A percentile compares a stretch with the other conserved stretches of the same genome.
These are phyloP conservation scores for Ormosia semicastrata DNA, from an alignment of 306 rosid genomes.

Conservation along the genomic window DNA sequence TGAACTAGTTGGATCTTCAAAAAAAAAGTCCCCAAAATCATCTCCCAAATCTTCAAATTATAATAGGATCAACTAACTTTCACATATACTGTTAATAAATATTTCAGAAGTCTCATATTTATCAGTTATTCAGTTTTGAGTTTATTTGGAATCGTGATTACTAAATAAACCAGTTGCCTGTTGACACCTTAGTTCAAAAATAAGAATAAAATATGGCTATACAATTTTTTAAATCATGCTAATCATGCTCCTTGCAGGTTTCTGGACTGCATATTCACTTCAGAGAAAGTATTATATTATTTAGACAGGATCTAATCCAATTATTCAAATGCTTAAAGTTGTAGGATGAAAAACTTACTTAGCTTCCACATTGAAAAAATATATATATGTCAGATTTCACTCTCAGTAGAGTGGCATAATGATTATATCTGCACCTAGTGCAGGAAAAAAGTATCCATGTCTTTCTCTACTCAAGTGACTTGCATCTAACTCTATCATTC, in stretches of 20 bases:
- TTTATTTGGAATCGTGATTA: background rate
- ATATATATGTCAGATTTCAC: background rate
- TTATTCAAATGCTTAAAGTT: background rate
- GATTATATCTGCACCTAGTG: background rate
- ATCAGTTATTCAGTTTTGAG: background rate
- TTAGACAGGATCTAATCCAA: background rate
- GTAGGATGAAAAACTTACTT: background rate
- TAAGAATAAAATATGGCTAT: background rate
- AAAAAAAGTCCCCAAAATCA: background rate
- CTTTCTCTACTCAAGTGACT: background rate
- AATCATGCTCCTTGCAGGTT: background rate
- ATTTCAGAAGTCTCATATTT: background rate
- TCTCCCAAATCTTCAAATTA: background rate
- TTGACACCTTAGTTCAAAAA: background rate
- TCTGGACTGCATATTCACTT: background rate
- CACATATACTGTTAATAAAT: background rate
- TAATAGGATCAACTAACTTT: background rate
- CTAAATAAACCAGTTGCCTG: background rate
- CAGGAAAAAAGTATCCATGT: background rate
- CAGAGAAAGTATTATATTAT: background rate
- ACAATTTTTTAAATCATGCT: background rate
- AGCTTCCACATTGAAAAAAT: background rate
- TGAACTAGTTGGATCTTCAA: background rate
- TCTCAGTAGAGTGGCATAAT: background rate
- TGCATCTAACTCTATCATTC: background rate